These are phyloP conservation scores for Viola odorata DNA, from an alignment of 345 rosid species.

Conservation along the genomic window DNA sequence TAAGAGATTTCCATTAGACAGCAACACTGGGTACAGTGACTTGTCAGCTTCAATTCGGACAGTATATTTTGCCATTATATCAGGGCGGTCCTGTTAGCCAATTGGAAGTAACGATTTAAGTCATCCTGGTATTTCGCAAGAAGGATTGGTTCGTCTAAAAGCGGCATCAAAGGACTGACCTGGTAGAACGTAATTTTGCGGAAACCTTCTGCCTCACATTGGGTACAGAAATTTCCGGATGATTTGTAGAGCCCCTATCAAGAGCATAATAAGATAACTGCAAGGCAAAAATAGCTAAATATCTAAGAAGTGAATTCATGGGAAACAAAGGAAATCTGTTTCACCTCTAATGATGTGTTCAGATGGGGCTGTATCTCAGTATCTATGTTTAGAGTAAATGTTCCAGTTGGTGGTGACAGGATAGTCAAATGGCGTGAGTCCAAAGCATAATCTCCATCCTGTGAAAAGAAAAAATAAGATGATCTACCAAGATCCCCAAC, in stretches of 20 bases:
- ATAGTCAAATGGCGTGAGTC: slow-evolving; percentile 69
- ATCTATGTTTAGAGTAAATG: slow-evolving; percentile 67
- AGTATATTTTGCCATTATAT: slow-evolving; percentile 92
- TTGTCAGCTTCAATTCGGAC: slow-evolving; percentile 92
- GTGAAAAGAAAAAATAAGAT: neutral
- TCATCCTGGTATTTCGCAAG: slow-evolving; percentile 9
- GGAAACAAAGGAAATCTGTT: neutral
- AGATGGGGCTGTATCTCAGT: slow-evolving; percentile 82
- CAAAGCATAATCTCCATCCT: slow-evolving; percentile 65
- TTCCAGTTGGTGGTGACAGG: slow-evolving; percentile 51
- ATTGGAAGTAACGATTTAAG: slow-evolving; percentile 15
- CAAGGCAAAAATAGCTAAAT: neutral
- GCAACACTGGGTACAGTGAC: slow-evolving; percentile 71
- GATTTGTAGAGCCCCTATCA: slow-evolving; percentile 91
- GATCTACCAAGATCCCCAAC: neutral
- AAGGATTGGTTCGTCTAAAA: slow-evolving; percentile 7
- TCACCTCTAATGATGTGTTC: slow-evolving; percentile 90
- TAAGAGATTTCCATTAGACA: slow-evolving; percentile 90
- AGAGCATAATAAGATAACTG: neutral
- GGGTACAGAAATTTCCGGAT: slow-evolving; percentile 92
- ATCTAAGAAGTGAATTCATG: neutral
- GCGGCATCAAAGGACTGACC: slow-evolving; percentile 33
- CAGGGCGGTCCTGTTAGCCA: slow-evolving; percentile 78
- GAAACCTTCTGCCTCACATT: slow-evolving; percentile 99
- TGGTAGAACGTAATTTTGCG: slow-evolving; percentile 90